These are phyloP conservation scores for Pulicaria dysenterica DNA, from an alignment of 129 eudicot genomes.

Conservation along the genomic window DNA sequence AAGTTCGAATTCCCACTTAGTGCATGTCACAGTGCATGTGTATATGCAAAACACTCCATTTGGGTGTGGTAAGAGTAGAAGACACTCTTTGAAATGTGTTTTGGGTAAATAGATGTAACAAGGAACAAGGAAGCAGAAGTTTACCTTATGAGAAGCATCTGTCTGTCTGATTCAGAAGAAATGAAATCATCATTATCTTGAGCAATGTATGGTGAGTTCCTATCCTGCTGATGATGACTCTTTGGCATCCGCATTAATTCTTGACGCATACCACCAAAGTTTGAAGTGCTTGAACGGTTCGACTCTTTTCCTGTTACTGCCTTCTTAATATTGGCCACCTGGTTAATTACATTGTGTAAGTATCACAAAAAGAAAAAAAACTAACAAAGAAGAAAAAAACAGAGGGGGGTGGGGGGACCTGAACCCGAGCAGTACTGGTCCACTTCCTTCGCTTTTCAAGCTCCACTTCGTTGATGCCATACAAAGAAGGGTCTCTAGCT, in stretches of 20 bases:
- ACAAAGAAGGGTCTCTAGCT: conserved; percentile 74
- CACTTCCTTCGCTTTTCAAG: conserved; percentile 81
- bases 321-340: conserved; percentile 76
- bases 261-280: conserved; percentile 60
- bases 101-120: not conserved
- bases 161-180: conserved; percentile 74
- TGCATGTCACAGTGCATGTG: not conserved
- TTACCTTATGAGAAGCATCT: conserved; percentile 74
- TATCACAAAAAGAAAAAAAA: conserved; percentile 11
- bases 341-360: not conserved
- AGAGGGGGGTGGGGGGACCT: conserved; percentile 41
- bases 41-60: conserved; percentile 3
- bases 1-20: not conserved
- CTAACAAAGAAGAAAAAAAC: not conserved
- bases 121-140: not conserved
- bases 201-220: conserved; percentile 45
- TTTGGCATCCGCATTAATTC: conserved; percentile 83
- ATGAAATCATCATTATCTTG: conserved; percentile 76
- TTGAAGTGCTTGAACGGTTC: conserved; percentile 45
- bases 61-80: not conserved
- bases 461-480: conserved; percentile 62
- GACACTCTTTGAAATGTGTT: not conserved
- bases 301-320: conserved; percentile 44
- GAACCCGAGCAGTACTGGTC: conserved; percentile 72
- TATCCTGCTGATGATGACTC: conserved; percentile 57